Evolutionary conservation across 768 basidiomycete species (phyloP), one percentile per base, ranked within the genome.

Genomic region (Termitomyces sp.): DNA sequence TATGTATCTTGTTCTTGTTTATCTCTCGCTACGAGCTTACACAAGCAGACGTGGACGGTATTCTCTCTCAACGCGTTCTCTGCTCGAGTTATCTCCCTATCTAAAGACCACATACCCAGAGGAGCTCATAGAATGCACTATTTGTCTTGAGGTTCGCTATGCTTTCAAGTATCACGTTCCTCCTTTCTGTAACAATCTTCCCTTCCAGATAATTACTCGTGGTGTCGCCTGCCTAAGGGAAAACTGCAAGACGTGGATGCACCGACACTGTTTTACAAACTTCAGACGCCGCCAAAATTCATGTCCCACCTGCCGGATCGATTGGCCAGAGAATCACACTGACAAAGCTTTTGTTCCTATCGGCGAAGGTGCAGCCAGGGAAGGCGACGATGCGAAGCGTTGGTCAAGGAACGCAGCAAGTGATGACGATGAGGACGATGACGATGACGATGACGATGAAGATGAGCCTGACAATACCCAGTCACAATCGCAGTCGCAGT

Each of bases 31-130:
- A 32, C 31, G 11, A 37, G 64, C 64, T 62, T 46, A 4, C 60
- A 65, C 62, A 57, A 58, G 46, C 31, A 83, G 90, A 65, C 80
- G 79, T 14, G 86, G 89, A 31, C 84, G 91, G 9, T 93, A 91
- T 67, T 86, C 89, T 8, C 82, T 95, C 3, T 88, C 91, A 2
- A 79, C 85, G 1, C 89, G 94, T 10, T 81, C 91, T 0, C 71
- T 92, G 17, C 74, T 92, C 20, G 94, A 95, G 69, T 84, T 96
- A 6, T 73, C 76, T 2, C 79, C 82, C 0, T 96, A 94, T 68
- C 81, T 96, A 62, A 87, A 86, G 66, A 79, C 83, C 15, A 87
- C 84, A 4, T 96, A 87, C 70, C 78, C 85, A 0, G 86, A 91
- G 2, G 88, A 92, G 53, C 73, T 84, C 15, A 67, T 86, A 3